Conservation (phyloP, 306 rosid genomes). For the Cajanus cajan region DNA sequence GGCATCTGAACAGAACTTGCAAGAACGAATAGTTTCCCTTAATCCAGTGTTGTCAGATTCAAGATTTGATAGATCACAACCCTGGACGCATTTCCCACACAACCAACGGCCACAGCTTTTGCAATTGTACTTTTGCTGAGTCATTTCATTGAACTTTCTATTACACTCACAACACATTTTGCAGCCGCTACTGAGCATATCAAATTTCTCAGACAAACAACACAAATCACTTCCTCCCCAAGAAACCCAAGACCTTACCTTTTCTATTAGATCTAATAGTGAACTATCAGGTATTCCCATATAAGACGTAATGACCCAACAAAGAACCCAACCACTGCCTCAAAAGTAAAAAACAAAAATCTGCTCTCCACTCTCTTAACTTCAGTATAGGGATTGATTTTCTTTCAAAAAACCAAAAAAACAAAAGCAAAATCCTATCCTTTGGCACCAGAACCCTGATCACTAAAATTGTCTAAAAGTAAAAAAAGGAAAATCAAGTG, state of each 20-base stretch:
- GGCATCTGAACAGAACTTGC: constrained; percentile 65
- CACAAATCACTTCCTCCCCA: constrained; percentile 43
- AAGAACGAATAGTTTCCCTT: constrained; percentile 38
- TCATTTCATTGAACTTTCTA: constrained; percentile 30
- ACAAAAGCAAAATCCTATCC: constrained; percentile 21
- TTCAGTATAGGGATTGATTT: constrained; percentile 25
- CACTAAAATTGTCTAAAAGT: constrained; percentile 31
- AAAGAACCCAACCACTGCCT: constrained; percentile 41
- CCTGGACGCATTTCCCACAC: constrained; percentile 63
- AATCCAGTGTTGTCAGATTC: constrained; percentile 42
- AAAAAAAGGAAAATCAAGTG: constrained; percentile 21
- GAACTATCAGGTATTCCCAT: constrained; percentile 97
- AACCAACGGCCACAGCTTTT: constrained; percentile 70
- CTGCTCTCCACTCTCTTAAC: constrained; percentile 35
- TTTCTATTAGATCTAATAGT: constrained; percentile 63
- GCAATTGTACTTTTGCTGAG: constrained; percentile 50
- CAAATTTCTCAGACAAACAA: constrained; percentile 45
- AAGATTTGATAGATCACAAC: constrained; percentile 43
- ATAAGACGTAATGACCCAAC: constrained; percentile 50
- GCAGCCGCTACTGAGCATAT: constrained; percentile 48
- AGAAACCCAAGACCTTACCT: constrained; percentile 67
- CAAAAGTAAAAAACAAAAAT: constrained; percentile 14
- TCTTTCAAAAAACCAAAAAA: constrained; percentile 35
- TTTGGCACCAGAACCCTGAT: constrained; percentile 40
- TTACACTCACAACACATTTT: constrained; percentile 75